A percentile compares a stretch with the other conserved stretches of the same genome.
phyloP scores from a whole-genome alignment of 2,329 filamentous ascomycete genomes.

The Curvularia verruculosa region DNA sequence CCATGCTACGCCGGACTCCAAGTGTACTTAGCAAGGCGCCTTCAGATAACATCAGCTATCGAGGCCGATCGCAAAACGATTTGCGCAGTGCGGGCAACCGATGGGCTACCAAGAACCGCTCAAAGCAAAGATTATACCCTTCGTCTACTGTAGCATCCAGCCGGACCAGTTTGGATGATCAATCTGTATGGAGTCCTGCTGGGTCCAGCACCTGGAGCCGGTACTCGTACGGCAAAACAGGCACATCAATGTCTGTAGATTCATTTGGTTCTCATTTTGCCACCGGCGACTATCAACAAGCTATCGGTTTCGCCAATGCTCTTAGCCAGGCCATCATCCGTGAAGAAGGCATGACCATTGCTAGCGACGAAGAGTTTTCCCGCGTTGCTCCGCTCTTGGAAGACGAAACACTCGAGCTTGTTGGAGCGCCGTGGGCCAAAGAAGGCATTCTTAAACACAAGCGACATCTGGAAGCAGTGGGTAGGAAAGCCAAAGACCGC shows the following conservation, averaged over 20 bases:
- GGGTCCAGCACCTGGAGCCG: constrained; percentile 95
- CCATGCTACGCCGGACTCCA: constrained; percentile 81
- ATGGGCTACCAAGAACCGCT: constrained; percentile 87
- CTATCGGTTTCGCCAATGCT: constrained; percentile 96
- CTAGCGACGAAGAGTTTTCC: constrained; percentile 63
- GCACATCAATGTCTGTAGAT: constrained; percentile 90
- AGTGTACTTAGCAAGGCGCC: constrained; percentile 92
- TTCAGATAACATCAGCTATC: constrained; percentile 77
- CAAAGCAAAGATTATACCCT: constrained; percentile 75
- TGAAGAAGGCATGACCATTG: constrained; percentile 71
- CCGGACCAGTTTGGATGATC: constrained; percentile 91
- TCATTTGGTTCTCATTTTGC: constrained; percentile 80
- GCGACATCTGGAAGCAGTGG: constrained; percentile 87
- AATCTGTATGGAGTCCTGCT: constrained; percentile 89
- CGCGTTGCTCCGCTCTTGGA: constrained; percentile 74
- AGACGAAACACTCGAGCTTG: constrained; percentile 88
- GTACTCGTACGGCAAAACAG: constrained; percentile 87
- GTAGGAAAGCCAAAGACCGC: constrained; percentile 90
- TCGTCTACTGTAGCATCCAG: constrained; percentile 86
- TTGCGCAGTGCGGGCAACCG: constrained; percentile 67
- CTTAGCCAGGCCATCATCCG: constrained; percentile 96
- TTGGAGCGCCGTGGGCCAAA: constrained; percentile 97
- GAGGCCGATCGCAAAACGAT: constrained; percentile 72
- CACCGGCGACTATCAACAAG: constrained; percentile 86
- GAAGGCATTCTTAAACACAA: constrained; percentile 96